These are phyloP conservation scores for Aethionema arabicum DNA, from an alignment of 345 rosid genomes.

Conservation along the genomic window DNA sequence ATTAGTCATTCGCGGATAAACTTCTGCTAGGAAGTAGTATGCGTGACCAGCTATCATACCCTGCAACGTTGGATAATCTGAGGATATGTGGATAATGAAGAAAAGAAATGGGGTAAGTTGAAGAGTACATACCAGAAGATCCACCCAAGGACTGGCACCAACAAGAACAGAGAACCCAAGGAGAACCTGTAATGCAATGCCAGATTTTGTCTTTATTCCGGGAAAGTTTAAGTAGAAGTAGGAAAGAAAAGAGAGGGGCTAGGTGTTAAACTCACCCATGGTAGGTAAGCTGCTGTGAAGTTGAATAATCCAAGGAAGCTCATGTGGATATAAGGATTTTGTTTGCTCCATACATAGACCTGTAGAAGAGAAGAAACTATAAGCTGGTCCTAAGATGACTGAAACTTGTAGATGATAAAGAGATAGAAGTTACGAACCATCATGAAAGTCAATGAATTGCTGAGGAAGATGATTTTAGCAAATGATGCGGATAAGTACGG, in stretches of 20 bases:
- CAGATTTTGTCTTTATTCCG: neutral
- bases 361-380: slow-evolving; percentile 23
- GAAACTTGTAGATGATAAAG: neutral
- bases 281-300: slow-evolving; percentile 93
- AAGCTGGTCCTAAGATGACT: neutral
- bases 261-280: slow-evolving; percentile 71
- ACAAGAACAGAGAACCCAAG: slow-evolving; percentile 95
- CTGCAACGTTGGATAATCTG: slow-evolving; percentile 40
- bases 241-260: neutral
- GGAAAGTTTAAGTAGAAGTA: neutral
- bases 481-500: slow-evolving; percentile 91
- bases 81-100: neutral
- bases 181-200: slow-evolving; percentile 58
- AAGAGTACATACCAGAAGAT: slow-evolving; percentile 65
- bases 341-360: slow-evolving; percentile 99
- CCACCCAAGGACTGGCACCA: slow-evolving; percentile 98
- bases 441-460: slow-evolving; percentile 99
- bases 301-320: slow-evolving; percentile 96
- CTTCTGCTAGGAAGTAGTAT: slow-evolving; percentile 95
- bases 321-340: slow-evolving; percentile 97
- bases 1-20: slow-evolving; percentile 87
- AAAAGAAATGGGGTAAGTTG: neutral
- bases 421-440: slow-evolving; percentile 56
- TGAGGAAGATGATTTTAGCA: slow-evolving; percentile 92
- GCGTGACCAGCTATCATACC: slow-evolving; percentile 99